Conservation (phyloP, 108 stramenopile genomes). For the Nitzschia sp. region DNA sequence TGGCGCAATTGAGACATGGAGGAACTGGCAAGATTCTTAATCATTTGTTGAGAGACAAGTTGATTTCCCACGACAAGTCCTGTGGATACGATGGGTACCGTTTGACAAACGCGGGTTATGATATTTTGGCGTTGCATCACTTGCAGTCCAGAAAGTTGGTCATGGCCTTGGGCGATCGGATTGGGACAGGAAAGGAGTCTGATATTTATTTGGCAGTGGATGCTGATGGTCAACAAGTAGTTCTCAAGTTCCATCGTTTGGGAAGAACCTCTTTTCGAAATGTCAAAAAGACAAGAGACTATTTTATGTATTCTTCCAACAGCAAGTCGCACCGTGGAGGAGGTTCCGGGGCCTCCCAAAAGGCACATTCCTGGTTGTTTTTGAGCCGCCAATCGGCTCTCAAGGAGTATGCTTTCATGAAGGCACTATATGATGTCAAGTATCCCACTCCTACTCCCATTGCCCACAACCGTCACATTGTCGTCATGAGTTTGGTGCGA, state of each 20-base stretch:
- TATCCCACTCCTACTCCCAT: conserved; percentile 94
- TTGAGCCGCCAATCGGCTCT: conserved; percentile 88
- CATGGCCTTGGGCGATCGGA: conserved; percentile 88
- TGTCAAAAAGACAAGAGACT: conserved; percentile 97
- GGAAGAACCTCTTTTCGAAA: conserved; percentile 96
- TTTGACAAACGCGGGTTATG: conserved; percentile 94
- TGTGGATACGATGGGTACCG: conserved; percentile 96
- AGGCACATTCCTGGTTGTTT: conserved; percentile 94
- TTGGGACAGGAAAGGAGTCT: conserved; percentile 98
- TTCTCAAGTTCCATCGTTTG: conserved; percentile 97
- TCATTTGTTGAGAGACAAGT: conserved; percentile 89
- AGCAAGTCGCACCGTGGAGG: conserved; percentile 22
- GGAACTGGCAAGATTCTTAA: conserved; percentile 89
- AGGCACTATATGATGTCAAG: conserved; percentile 86
- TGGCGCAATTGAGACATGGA: conserved; percentile 93
- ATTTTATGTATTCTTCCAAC: conserved; percentile 76
- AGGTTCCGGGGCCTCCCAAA: conserved; percentile 24
- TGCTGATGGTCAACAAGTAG: conserved; percentile 77
- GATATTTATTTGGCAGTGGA: conserved; percentile 80
- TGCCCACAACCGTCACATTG: conserved; percentile 92
- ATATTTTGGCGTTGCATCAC: conserved; percentile 91
- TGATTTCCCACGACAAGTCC: conserved; percentile 88
- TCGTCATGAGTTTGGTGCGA: conserved; percentile 84
- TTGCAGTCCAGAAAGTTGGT: conserved; percentile 81
- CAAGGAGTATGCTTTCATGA: conserved; percentile 98